Conservation (phyloP, 192 early-diverging fungal species). For the Umbelopsis isabellina region DNA sequence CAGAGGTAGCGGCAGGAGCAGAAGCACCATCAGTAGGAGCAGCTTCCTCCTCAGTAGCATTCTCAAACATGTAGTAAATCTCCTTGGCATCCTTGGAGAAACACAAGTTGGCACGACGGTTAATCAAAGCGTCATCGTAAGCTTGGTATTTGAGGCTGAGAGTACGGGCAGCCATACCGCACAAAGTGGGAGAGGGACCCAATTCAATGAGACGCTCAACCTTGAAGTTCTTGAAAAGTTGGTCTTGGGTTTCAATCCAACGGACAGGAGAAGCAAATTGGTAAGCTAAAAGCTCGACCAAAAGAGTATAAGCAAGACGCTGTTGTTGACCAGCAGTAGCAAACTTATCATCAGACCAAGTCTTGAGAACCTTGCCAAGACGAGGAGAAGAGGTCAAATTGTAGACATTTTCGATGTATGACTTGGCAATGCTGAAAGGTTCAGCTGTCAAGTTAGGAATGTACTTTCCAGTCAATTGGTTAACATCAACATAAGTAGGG, state of each 20-base stretch:
- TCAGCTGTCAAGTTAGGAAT: slow-evolving; percentile 94
- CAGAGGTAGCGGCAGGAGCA: slow-evolving; percentile 45
- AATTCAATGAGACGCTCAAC: slow-evolving; percentile 90
- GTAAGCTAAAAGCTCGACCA: slow-evolving; percentile 90
- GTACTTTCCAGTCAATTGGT: slow-evolving; percentile 81
- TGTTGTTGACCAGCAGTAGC: slow-evolving; percentile 80
- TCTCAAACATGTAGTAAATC: slow-evolving; percentile 91
- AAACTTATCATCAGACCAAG: slow-evolving; percentile 75
- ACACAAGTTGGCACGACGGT: slow-evolving; percentile 87
- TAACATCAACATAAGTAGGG: slow-evolving; percentile 80
- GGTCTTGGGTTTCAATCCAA: slow-evolving; percentile 94
- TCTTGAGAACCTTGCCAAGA: slow-evolving; percentile 77
- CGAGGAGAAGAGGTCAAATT: slow-evolving; percentile 72
- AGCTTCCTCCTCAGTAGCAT: slow-evolving; percentile 60
- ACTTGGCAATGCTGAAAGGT: slow-evolving; percentile 80
- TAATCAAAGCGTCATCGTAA: slow-evolving; percentile 91
- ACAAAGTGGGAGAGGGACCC: slow-evolving; percentile 86
- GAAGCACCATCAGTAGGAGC: slow-evolving; percentile 51
- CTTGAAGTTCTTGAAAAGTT: slow-evolving; percentile 77
- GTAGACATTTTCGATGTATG: slow-evolving; percentile 76
- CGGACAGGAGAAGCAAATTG: slow-evolving; percentile 93
- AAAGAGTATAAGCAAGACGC: slow-evolving; percentile 80
- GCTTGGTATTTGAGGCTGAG: slow-evolving; percentile 97
- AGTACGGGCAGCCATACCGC: slow-evolving; percentile 92
- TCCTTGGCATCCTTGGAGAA: slow-evolving; percentile 90